phyloP scores from a whole-genome alignment of 139 green algal genomes.

The Pycnococcus provasolii region DNA sequence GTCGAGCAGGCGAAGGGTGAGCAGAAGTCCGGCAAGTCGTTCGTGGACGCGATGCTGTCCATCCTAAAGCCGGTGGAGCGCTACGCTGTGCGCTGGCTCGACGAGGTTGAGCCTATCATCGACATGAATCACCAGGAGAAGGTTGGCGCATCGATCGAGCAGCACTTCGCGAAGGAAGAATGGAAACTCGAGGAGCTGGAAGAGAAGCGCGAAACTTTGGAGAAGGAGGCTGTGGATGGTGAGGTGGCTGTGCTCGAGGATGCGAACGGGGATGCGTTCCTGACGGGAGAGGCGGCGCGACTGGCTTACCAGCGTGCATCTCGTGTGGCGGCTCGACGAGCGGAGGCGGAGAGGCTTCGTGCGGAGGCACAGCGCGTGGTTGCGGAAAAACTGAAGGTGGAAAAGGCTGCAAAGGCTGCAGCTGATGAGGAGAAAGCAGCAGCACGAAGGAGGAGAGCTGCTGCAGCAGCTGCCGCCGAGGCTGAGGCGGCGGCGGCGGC shows the following conservation, averaged over 20 bases:
- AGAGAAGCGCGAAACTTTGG: slow-evolving; percentile 32
- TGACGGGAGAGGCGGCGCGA: too few relatives aligned
- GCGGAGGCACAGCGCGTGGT: too few relatives aligned
- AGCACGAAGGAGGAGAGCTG: too few relatives aligned
- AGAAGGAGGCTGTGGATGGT: slow-evolving; percentile 1
- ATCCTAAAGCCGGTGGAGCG: slow-evolving; percentile 44
- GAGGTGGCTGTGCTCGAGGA: slow-evolving; percentile 19
- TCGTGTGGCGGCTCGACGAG: too few relatives aligned
- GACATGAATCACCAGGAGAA: slow-evolving; percentile 5
- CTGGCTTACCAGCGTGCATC: too few relatives aligned
- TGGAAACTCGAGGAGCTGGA: slow-evolving; percentile 57
- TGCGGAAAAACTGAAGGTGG: too few relatives aligned
- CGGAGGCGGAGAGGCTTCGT: too few relatives aligned
- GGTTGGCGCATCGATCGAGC: neutral
- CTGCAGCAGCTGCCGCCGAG: too few relatives aligned
- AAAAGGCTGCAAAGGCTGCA: too few relatives aligned
- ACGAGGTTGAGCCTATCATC: slow-evolving; percentile 21
- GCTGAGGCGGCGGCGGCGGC: too few relatives aligned
- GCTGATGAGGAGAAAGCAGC: too few relatives aligned
- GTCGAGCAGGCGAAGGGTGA: slow-evolving; percentile 18
- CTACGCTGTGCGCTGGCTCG: slow-evolving; percentile 49
- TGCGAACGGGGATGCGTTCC: too few relatives aligned
- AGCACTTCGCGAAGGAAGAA: slow-evolving; percentile 33
- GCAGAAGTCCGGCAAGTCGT: slow-evolving; percentile 25
- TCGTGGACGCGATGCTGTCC: slow-evolving; percentile 19